Evolutionary conservation across 768 basidiomycete species (phyloP), one percentile per base, ranked within the genome.

Genomic region (Pisolithus microcarpus): DNA sequence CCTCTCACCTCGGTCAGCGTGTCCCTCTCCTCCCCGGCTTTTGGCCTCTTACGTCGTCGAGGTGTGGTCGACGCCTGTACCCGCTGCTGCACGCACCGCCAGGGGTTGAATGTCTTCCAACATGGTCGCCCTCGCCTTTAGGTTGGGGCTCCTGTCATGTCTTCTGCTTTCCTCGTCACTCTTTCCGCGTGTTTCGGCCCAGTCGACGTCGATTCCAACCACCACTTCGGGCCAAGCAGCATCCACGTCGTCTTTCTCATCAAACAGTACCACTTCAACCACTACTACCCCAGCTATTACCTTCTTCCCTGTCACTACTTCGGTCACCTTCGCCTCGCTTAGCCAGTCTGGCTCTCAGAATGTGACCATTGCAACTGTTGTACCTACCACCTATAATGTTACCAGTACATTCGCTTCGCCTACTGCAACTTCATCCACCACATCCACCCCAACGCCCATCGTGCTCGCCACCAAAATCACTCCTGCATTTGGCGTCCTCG

Each of bases 401-500:
- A 85, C 82, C 47, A 66, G 74, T 49, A 81, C 81, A 7, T 57
- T 78, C 50, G 72, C 82, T 11, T 59, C 73, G 7, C 67, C 75
- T 28, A 67, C 78, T n/a, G 58, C 78, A 5, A 74, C 80, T 1
- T 65, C 81, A 2, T 65, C 76, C 4, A 51, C 72, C 8, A 44
- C 43, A 8, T 18, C 70, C 38, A 58, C 70, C 48, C 65, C 65
- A 57, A 56, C 55, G 52, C 68, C 69, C 58, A 70, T 61, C 54
- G 62, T 58, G 55, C 72, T 76, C 13, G 79, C 74, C 19, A 91
- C 92, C 18, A 77, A 71, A 62, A 71, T 95, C 36, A 88, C 91
- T 61, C 89, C 90, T 24, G 92, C 84, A 15, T 97, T 94, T 67
- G 92, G 84, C 46, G 88, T 93, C 28, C 76, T 93, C 15, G 94